Conservation (phyloP, 2,329 filamentous ascomycete genomes). For the Cytospora chrysosperma region DNA sequence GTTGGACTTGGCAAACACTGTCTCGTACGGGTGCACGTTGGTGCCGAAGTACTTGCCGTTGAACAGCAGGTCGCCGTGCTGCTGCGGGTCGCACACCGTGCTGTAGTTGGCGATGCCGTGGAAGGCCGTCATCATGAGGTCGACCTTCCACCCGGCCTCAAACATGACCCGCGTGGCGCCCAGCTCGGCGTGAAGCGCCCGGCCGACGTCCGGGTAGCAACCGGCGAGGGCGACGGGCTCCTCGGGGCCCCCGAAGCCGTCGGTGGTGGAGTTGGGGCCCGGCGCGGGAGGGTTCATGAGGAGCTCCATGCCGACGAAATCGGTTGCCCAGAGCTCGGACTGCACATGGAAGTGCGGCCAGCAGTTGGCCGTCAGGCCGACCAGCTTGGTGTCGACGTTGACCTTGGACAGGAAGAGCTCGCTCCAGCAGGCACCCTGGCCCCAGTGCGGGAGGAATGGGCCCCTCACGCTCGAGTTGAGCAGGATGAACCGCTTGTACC, state of each 20-base stretch:
- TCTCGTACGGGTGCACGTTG: conserved; percentile 38
- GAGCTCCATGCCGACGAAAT: conserved; percentile 37
- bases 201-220: conserved; percentile 32
- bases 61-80: conserved; percentile 30
- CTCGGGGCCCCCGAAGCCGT: conserved; percentile 29
- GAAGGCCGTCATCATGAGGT: conserved; percentile 36
- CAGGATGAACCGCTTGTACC: conserved; percentile 38
- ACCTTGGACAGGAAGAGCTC: conserved; percentile 35
- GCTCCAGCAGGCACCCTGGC: conserved; percentile 36
- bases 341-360: conserved; percentile 36
- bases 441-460: conserved; percentile 38
- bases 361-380: conserved; percentile 40
- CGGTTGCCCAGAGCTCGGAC: conserved; percentile 40
- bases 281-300: conserved; percentile 34
- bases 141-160: conserved; percentile 35
- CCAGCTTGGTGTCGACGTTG: conserved; percentile 33
- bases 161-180: conserved; percentile 33
- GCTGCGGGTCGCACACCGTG: conserved; percentile 26
- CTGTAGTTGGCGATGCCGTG: conserved; percentile 28
- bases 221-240: conserved; percentile 32
- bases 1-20: conserved; percentile 37
- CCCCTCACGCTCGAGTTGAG: conserved; percentile 38
- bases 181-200: conserved; percentile 35
- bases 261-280: conserved; percentile 23
- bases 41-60: conserved; percentile 34